These are phyloP conservation scores for Lobosporangium transversale DNA, from an alignment of 192 early-diverging fungal species.

Conservation along the genomic window DNA sequence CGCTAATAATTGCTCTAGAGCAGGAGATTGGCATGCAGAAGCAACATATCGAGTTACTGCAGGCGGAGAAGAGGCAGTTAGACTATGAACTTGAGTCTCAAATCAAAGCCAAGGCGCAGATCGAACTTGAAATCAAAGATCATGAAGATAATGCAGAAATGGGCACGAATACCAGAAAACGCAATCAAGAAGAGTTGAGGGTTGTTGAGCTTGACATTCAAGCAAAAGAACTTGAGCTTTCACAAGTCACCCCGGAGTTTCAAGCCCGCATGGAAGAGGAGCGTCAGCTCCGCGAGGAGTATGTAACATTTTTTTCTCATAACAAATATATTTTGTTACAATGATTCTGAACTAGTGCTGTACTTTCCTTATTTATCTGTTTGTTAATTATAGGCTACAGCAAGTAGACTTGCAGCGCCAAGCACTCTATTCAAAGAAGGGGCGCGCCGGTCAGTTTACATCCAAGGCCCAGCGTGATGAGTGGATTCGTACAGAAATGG, in stretches of 20 bases:
- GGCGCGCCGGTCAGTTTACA: conserved; percentile 80
- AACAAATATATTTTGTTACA: not conserved
- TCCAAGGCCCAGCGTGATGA: conserved; percentile 80
- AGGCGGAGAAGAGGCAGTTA: conserved; percentile 74
- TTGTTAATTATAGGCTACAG: conserved; percentile 58
- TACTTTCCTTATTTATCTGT: not conserved
- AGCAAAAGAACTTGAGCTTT: conserved; percentile 73
- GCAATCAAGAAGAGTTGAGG: conserved; percentile 43
- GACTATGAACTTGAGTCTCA: conserved; percentile 78
- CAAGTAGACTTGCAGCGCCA: conserved; percentile 75
- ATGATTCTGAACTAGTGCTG: not conserved
- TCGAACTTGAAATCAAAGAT: conserved; percentile 84
- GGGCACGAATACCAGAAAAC: conserved; percentile 28
- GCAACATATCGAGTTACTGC: conserved; percentile 72
- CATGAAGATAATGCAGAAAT: conserved; percentile 69
- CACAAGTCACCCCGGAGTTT: conserved; percentile 71
- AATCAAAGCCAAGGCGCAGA: conserved; percentile 80
- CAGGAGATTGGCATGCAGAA: conserved; percentile 68
- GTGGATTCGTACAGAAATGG: conserved; percentile 79
- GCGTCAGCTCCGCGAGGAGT: conserved; percentile 71
- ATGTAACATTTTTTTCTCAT: conserved; percentile 12
- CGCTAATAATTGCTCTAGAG: conserved; percentile 58
- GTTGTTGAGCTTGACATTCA: conserved; percentile 66
- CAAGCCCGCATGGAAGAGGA: conserved; percentile 68
- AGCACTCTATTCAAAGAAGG: conserved; percentile 87